phyloP scores from a whole-genome alignment of 331 rosid genomes.

The Cydonia oblonga region DNA sequence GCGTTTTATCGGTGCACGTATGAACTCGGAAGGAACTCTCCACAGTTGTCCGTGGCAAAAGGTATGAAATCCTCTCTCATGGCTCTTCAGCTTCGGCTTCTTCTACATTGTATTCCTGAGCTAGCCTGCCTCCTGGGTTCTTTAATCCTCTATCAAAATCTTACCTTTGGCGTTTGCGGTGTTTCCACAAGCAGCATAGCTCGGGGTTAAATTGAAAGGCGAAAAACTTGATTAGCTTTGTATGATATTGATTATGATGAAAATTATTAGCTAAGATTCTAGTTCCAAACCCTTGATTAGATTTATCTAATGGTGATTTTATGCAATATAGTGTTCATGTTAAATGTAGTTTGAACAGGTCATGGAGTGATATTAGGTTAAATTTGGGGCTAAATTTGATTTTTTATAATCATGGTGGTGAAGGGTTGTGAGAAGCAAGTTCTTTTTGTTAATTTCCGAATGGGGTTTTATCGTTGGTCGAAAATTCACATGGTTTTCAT shows the following conservation, averaged over 20 bases:
- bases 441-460: neutral
- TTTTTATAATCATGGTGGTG: neutral
- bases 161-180: too few relatives aligned
- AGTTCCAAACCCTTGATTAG: neutral
- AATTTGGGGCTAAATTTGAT: neutral
- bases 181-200: neutral
- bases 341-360: neutral
- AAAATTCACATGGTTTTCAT: neutral
- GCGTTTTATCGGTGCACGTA: neutral
- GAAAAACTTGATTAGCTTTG: neutral
- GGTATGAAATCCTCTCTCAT: neutral
- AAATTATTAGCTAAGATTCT: neutral
- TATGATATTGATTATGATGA: neutral
- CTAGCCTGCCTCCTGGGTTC: too few relatives aligned
- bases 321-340: neutral
- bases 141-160: too few relatives aligned
- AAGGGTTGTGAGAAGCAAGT: neutral
- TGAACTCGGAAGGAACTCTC: neutral
- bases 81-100: neutral
- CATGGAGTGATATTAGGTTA: neutral
- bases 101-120: neutral
- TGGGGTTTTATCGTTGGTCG: neutral
- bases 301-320: neutral
- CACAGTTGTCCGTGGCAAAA: neutral
- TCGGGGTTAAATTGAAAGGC: neutral